Evolutionary conservation across 169 alveolate genomes (phyloP).

Genomic region (Miamiensis avidus): DNA sequence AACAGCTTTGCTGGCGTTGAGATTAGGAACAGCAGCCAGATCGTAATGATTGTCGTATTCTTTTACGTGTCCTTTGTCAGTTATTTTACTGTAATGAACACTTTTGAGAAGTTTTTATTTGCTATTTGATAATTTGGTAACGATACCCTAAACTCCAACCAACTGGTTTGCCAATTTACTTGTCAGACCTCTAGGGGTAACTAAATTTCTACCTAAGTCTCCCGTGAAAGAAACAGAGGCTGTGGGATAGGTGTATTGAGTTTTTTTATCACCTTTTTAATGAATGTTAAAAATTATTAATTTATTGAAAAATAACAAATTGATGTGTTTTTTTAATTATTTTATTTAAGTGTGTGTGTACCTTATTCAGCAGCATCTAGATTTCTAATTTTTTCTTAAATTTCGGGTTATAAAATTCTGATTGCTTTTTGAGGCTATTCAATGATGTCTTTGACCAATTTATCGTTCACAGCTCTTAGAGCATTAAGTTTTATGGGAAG

Average conservation of each 20-base stretch:
- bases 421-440: not conserved
- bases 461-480: not conserved
- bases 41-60: slow-evolving; percentile 86
- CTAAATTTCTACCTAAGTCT: slow-evolving; percentile 95
- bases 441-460: not conserved
- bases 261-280: not conserved
- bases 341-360: no score
- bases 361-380: not conserved
- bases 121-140: slow-evolving; percentile 93
- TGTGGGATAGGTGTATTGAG: not conserved
- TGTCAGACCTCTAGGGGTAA: slow-evolving; percentile 97
- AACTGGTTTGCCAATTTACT: slow-evolving; percentile 90
- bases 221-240: slow-evolving; percentile 89
- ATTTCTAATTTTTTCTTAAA: not conserved
- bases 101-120: slow-evolving; percentile 91
- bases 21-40: slow-evolving; percentile 60
- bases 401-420: not conserved
- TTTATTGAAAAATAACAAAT: no score
- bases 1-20: slow-evolving; percentile 66
- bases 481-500: not conserved
- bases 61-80: slow-evolving; percentile 81
- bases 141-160: slow-evolving; percentile 97
- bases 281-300: no score
- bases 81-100: slow-evolving; percentile 91
- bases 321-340: not conserved